Conservation (phyloP, 345 rosid species). For the Triadica sebifera region DNA sequence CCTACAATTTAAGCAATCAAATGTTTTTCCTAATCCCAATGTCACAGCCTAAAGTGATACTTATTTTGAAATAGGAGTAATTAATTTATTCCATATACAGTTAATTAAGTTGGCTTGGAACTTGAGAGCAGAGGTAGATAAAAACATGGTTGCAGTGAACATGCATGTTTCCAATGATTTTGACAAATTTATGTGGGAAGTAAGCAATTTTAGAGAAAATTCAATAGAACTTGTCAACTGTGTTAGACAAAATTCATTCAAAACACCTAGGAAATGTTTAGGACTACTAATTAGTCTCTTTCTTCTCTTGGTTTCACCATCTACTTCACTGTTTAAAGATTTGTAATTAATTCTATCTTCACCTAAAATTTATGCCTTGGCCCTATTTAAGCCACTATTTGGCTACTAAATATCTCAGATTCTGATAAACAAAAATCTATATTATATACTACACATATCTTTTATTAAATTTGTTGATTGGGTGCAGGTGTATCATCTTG, state of each 20-base stretch:
- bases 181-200: background rate
- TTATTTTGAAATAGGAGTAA: no score
- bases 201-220: background rate
- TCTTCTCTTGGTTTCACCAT: background rate
- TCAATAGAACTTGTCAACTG: background rate
- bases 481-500: constrained; percentile 38
- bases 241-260: background rate
- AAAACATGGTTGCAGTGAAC: background rate
- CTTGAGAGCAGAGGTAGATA: background rate
- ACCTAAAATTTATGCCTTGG: background rate
- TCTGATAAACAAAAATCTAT: no score
- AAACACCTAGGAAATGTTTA: background rate
- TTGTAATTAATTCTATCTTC: background rate
- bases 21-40: no score
- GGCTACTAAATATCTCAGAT: no score
- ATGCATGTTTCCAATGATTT: background rate
- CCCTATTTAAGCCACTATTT: background rate
- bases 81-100: no score
- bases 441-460: background rate
- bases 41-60: no score
- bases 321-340: background rate
- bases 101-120: background rate
- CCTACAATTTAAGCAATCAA: no score
- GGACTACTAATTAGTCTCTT: no score
- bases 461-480: background rate